Base-by-base conservation (phyloP, 176 grass and related monocot species). In the Aegilops sharonensis region DNA sequence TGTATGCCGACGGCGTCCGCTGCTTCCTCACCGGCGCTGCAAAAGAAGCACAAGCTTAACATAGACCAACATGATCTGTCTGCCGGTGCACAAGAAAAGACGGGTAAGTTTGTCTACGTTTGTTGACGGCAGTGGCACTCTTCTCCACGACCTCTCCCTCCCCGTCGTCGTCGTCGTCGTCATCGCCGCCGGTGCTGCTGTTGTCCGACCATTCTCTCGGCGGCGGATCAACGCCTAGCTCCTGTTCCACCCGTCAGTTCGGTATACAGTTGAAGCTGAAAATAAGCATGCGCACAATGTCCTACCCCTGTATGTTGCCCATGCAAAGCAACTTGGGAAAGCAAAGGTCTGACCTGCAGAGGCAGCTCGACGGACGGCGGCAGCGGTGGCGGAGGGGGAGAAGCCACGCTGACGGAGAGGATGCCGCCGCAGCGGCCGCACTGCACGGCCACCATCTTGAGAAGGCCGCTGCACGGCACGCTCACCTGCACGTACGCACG, bases 1-100 rank as follows among this genome's bases (percentile, higher is more conserved):
- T 95, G 75, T 95, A 95, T 68, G 93, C 93, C 9, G 93, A 92
- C 5, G 93, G 93, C 73, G 88, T 85, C 57, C 93, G 79, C 76
- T 95, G 90, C 75, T 78, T 90, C 80, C 87, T 95, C 81, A 81
- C 83, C 0, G 93, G 90, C 77, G 93, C 90, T 95, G 88, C 62
- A 21, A 67, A 78, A 60, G 32, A 63, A 80, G 0, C 7, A 18
- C 10, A 13, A 36, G 43, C 30, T 54, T 64, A 80, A 56, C 24
- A 52, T 18, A 14, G 12, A 50, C 5, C 13, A 14, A 35, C 10
- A 24, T 56, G 35, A 63, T 34, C 60, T 3, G 36, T 18, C 56
- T 40, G 63, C 23, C 60, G 37, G 31, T n/a, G 34, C 21, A 12
- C 5, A 68, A 9, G 5, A 29, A 2, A 9, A 32, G 4, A 42